A percentile compares a stretch with the other conserved stretches of the same genome.
Conservation (phyloP, 192 early-diverging fungal genomes). For the Mortierella alpina region DNA sequence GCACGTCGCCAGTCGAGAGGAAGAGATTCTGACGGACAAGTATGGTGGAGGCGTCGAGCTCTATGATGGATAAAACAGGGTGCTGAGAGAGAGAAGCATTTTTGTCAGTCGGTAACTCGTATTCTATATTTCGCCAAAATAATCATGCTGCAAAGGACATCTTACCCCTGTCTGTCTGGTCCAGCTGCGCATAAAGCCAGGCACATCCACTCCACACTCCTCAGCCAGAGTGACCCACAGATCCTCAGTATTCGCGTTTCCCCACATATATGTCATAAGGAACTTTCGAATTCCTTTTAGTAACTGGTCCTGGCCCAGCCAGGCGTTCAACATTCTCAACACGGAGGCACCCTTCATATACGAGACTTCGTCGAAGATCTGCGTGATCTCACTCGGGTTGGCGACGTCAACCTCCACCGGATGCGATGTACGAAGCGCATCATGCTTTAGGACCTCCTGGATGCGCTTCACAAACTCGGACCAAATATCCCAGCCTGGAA, state of each 20-base stretch:
- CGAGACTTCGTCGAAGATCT: slow-evolving; percentile 90
- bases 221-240: slow-evolving; percentile 77
- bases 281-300: slow-evolving; percentile 66
- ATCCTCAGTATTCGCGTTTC: slow-evolving; percentile 77
- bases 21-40: slow-evolving; percentile 82
- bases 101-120: not conserved
- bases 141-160: slow-evolving; percentile 21
- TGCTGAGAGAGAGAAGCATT: slow-evolving; percentile 5
- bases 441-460: slow-evolving; percentile 77
- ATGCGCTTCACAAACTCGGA: slow-evolving; percentile 74
- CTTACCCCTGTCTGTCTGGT: slow-evolving; percentile 84
- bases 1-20: slow-evolving; percentile 84
- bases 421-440: slow-evolving; percentile 82
- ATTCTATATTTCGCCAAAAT: slow-evolving; percentile 2
- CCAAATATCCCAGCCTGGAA: slow-evolving; percentile 84
- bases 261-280: slow-evolving; percentile 73
- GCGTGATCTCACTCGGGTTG: slow-evolving; percentile 76
- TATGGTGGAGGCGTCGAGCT: slow-evolving; percentile 38
- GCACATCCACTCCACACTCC: slow-evolving; percentile 73
- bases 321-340: slow-evolving; percentile 82
- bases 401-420: slow-evolving; percentile 83
- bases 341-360: slow-evolving; percentile 87
- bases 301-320: slow-evolving; percentile 62
- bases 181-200: slow-evolving; percentile 79
- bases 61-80: slow-evolving; percentile 39